A percentile compares a stretch with the other conserved stretches of the same genome.
These are phyloP conservation scores for Globisporangium iwayamae DNA, from an alignment of 352 stramenopile species.

Conservation along the genomic window DNA sequence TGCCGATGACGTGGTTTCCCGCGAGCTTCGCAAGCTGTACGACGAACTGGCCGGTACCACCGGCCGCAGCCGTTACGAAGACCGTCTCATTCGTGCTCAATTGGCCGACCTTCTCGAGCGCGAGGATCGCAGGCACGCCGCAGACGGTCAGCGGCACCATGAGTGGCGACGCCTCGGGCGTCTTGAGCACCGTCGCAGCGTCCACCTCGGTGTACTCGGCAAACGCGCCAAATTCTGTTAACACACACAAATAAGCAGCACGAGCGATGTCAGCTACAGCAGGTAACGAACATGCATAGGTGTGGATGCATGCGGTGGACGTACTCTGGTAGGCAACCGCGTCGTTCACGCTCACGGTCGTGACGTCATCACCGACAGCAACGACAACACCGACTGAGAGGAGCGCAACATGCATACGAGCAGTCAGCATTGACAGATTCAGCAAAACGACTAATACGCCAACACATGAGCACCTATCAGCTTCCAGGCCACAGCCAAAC, in stretches of 20 bases:
- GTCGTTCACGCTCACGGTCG: slow-evolving; percentile 40
- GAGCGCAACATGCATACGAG: not conserved
- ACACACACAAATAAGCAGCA: not conserved
- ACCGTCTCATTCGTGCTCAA: slow-evolving; percentile 37
- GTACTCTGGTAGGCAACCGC: slow-evolving; percentile 37
- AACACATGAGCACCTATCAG: not conserved
- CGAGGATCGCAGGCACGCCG: slow-evolving; percentile 34
- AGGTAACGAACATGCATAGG: not conserved
- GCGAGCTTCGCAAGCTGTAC: slow-evolving; percentile 72
- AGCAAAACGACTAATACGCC: not conserved
- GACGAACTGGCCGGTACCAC: slow-evolving; percentile 63
- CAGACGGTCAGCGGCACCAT: slow-evolving; percentile 37
- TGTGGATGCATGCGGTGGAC: not conserved
- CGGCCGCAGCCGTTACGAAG: slow-evolving; percentile 37
- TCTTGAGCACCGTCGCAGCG: slow-evolving; percentile 14
- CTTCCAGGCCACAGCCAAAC: slow-evolving; percentile 45
- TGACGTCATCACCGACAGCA: slow-evolving; percentile 38
- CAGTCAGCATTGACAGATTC: not conserved
- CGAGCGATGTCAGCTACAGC: not conserved
- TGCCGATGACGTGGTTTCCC: slow-evolving; percentile 63
- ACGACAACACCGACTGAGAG: slow-evolving; percentile 32
- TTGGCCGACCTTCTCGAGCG: slow-evolving; percentile 33
- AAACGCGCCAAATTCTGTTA: slow-evolving; percentile 35
- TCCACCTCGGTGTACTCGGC: slow-evolving; percentile 33
- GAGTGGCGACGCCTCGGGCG: slow-evolving; percentile 13